Evolutionary conservation across 306 rosid genomes (phyloP).

Genomic region (Cucumis cinereus): DNA sequence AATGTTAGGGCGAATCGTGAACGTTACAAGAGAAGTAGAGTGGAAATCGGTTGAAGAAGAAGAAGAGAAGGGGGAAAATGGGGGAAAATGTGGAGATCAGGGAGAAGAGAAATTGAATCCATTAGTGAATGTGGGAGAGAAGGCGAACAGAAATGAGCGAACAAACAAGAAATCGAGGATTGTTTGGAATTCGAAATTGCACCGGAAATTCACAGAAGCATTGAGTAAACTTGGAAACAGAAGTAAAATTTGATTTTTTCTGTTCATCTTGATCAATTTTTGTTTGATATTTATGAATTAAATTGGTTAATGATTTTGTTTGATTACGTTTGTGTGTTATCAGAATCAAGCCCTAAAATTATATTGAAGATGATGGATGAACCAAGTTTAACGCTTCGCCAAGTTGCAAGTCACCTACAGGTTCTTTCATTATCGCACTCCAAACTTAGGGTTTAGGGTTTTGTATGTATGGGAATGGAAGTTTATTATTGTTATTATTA

Average conservation of each 20-base stretch:
- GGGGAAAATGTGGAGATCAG: background rate
- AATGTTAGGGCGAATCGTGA: background rate
- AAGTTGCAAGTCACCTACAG: constrained; percentile 1
- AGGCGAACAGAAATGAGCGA: background rate
- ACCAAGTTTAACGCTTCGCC: constrained; percentile 8
- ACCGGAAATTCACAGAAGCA: constrained; percentile 5
- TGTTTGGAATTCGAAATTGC: constrained; percentile 2
- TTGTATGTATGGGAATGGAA: background rate
- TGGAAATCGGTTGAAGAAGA: background rate
- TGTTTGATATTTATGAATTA: background rate
- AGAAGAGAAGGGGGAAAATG: background rate
- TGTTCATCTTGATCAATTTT: background rate
- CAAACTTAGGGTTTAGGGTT: background rate
- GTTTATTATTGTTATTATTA: background rate
- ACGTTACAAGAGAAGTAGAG: background rate
- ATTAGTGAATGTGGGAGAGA: background rate
- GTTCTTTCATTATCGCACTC: background rate
- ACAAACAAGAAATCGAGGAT: background rate
- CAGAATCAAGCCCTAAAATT: constrained; percentile 6
- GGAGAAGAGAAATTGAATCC: background rate
- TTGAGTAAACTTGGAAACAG: constrained; percentile 5
- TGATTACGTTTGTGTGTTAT: background rate
- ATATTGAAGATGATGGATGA: constrained; percentile 9
- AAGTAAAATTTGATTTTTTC: background rate
- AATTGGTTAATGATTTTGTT: background rate